Conservation (phyloP, 2,329 filamentous ascomycete genomes). For the Chrysoporthe cubensis region DNA sequence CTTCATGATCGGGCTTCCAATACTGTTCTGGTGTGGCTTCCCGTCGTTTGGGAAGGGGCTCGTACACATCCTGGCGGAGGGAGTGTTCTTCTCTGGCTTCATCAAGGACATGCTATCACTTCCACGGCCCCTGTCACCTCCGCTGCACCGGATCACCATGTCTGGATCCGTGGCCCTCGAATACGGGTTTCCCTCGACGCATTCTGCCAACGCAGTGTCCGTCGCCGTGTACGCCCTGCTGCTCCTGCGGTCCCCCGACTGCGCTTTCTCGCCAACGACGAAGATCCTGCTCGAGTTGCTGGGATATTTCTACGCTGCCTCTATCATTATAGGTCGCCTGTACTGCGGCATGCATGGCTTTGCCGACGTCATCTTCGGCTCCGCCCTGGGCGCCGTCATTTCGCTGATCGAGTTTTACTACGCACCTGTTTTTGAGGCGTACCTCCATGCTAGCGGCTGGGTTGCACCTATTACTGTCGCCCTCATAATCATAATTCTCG, state of each 20-base stretch:
- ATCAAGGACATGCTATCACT: conserved; percentile 93
- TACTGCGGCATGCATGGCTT: conserved; percentile 99
- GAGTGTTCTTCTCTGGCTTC: conserved; percentile 89
- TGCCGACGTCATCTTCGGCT: conserved; percentile 84
- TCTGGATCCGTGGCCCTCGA: conserved; percentile 93
- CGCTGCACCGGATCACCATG: conserved; percentile 94
- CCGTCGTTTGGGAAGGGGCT: conserved; percentile 80
- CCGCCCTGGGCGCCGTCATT: conserved; percentile 71
- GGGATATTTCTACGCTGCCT: conserved; percentile 83
- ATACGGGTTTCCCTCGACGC: conserved; percentile 96
- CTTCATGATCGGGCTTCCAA: conserved; percentile 94
- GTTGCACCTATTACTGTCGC: conserved; percentile 66
- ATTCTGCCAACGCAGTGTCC: conserved; percentile 95
- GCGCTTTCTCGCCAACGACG: conserved; percentile 60
- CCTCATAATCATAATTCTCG: conserved; percentile 71
- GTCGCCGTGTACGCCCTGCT: conserved; percentile 85
- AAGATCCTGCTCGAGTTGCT: conserved; percentile 67
- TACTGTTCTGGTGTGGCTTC: conserved; percentile 96
- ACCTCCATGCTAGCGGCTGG: conserved; percentile 68
- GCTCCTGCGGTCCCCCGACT: conserved; percentile 67
- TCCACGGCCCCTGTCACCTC: conserved; percentile 87
- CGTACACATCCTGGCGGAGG: conserved; percentile 76
- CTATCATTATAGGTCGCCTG: conserved; percentile 86
- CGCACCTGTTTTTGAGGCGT: conserved; percentile 67
- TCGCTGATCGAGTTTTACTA: conserved; percentile 64